Evolutionary conservation across 2,329 filamentous ascomycete genomes (phyloP), one percentile per base, ranked within the genome.

Genomic region (Colletotrichum melonis): DNA sequence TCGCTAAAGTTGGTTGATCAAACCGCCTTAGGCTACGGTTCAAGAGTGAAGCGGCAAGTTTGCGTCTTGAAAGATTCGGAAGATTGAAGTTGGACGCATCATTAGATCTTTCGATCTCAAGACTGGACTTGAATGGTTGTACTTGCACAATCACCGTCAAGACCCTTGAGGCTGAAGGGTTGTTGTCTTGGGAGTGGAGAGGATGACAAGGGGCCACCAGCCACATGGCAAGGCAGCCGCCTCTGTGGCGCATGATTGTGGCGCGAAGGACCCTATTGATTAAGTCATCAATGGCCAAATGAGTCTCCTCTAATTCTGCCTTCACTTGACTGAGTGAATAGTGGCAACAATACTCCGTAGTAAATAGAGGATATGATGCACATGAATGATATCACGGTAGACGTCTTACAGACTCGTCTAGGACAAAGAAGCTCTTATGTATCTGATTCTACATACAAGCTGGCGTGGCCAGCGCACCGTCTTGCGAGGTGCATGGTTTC

Each of bases 391-490:
- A 56, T 42, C 49, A 24, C 22, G 28, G 24, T 1, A 7, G 32
- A 4, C 4, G 19, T 35, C 30, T 16, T 5, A 4, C 8, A 9
- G 22, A 46, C 6, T 6, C 11, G 7, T 22, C 19, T 19, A 26
- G 52, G 71, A 66, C 56, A 70, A 58, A 58, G 46, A 71, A 63
- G 38, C 35, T 65, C 56, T 63, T 71, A 62, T 66, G 62, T 63
- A 59, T 69, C 54, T 64, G 16, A 63, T 46, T 57, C 67, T 66
- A 71, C 26, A 66, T 66, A 63, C 49, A 73, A 63, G 60, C 71
- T 62, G 71, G 71, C 24, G 26, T 66, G 16, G 32, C 71, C 67
- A 70, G 66, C 70, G 42, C 66, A 69, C 56, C 62, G 28, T 62
- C 62, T 46, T 8, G 32, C 58, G 38, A 32, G 67, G 46, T 35